Evolutionary conservation across 306 rosid species (phyloP).

Genomic region (Urtica urens): DNA sequence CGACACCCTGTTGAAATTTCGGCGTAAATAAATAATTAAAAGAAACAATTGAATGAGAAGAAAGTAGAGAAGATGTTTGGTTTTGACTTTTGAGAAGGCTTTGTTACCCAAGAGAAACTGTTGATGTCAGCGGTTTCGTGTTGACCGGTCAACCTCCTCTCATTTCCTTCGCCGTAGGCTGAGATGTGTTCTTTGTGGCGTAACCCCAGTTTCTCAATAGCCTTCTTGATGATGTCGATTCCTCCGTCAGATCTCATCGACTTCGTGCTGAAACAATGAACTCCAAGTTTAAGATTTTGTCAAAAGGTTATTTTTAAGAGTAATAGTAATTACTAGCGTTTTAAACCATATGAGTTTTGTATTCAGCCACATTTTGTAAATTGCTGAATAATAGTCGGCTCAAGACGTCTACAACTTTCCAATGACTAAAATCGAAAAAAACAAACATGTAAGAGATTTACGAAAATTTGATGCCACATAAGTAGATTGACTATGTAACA

Average conservation of each 20-base stretch:
- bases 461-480: too few species aligned
- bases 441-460: too few species aligned
- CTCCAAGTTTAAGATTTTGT: too few species aligned
- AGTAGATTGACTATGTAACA: not conserved
- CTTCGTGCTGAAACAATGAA: slow-evolving; percentile 45
- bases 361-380: not conserved
- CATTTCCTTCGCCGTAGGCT: slow-evolving; percentile 47
- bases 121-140: slow-evolving; percentile 53
- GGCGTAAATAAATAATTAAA: too few species aligned
- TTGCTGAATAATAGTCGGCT: not conserved
- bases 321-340: too few species aligned
- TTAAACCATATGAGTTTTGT: not conserved
- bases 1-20: slow-evolving; percentile 37
- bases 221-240: slow-evolving; percentile 36
- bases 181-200: slow-evolving; percentile 43
- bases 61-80: too few species aligned
- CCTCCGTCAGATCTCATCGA: slow-evolving; percentile 41
- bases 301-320: too few species aligned
- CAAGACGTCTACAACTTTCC: too few species aligned
- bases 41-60: too few species aligned
- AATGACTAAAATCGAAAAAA: too few species aligned
- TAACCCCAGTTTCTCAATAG: slow-evolving; percentile 30
- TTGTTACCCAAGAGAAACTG: slow-evolving; percentile 39
- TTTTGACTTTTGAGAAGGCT: too few species aligned
- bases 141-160: slow-evolving; percentile 48